Evolutionary conservation across 177 flowering plant genomes (phyloP), one percentile per base, ranked within the genome.

Genomic region (Tripterygium wilfordii): DNA sequence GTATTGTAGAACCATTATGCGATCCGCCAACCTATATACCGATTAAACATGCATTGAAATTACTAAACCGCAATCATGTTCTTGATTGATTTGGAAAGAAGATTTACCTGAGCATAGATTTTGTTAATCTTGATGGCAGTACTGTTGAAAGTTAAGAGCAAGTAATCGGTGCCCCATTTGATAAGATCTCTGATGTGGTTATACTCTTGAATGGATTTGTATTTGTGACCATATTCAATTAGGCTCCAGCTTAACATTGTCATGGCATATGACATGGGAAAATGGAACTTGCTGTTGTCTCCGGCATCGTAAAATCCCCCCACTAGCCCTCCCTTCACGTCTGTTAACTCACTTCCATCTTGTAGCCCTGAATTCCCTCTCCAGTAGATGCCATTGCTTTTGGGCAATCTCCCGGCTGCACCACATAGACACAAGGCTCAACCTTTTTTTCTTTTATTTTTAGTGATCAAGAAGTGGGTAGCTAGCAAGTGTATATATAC

Each of bases 221-320:
- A 90, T 22, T 88, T 85, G 48, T 74, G 77, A 35, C 63, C 52
- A 54, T 88, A 90, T 45, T 85, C 95, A 20, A 90, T 78, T 44
- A 81, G 74, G 37, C 80, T 81, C 98, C 83, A 83, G 48, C 88
- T 81, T 15, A 91, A 49, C 90, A 85, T 79, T 2, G 84, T 83
- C 86, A 88, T 81, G 3, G 96, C 62, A 45, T 64, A 87, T 10
- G 96, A 70, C 85, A 77, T 74, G 0, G 97, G 97, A 36, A 80
- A 87, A 60, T 77, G 69, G 52, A 70, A 87, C 63, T 90, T 90
- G 6, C 52, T 65, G 28, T 78, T 80, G 68, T 80, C 86, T 17
- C 97, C 97, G 1, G 85, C 83, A 19, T 90, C 97, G 27, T 88
- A 90, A 49, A 80, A 90, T 0, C 96, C 98, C 45, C 98, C 96